These are phyloP conservation scores for Geotrichum histeridarum DNA, from an alignment of 1,139 yeast genomes.

Conservation along the genomic window DNA sequence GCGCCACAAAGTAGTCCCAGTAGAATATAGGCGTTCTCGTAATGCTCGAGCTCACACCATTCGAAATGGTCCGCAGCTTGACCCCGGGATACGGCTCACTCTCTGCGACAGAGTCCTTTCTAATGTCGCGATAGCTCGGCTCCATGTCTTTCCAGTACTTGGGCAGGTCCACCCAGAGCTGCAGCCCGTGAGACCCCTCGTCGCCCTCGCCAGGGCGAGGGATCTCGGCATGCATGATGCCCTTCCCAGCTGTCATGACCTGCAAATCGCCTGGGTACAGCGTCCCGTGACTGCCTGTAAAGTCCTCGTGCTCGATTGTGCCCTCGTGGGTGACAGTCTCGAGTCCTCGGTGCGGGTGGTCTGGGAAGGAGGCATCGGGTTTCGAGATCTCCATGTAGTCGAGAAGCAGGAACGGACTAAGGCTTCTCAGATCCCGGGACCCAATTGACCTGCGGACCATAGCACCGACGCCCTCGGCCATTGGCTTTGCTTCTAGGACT, in stretches of 20 bases:
- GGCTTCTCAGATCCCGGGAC: slow-evolving; percentile 55
- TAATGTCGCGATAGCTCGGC: slow-evolving; percentile 74
- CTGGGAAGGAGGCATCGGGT: slow-evolving; percentile 62
- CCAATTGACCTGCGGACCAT: slow-evolving; percentile 75
- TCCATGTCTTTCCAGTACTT: slow-evolving; percentile 55
- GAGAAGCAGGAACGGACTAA: slow-evolving; percentile 71
- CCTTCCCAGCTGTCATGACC: slow-evolving; percentile 85
- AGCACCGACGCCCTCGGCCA: slow-evolving; percentile 86
- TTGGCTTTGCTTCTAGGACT: slow-evolving; percentile 58
- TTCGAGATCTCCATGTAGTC: slow-evolving; percentile 61
- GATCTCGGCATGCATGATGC: slow-evolving; percentile 76
- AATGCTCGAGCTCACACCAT: slow-evolving; percentile 28
- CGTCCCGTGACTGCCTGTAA: slow-evolving; percentile 70
- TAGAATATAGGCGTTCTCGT: slow-evolving; percentile 2
- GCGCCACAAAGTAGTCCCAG: background rate
- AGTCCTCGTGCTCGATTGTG: slow-evolving; percentile 80
- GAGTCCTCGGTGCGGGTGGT: slow-evolving; percentile 82
- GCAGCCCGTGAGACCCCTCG: slow-evolving; percentile 50
- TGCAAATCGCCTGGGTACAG: slow-evolving; percentile 74
- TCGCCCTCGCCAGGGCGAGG: slow-evolving; percentile 37
- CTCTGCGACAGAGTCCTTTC: slow-evolving; percentile 63
- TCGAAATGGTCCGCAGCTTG: slow-evolving; percentile 3
- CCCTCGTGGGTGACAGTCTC: slow-evolving; percentile 75
- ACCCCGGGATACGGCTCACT: slow-evolving; percentile 61
- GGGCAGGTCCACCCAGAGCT: slow-evolving; percentile 85